Evolutionary conservation across 352 stramenopile genomes (phyloP), one percentile per base, ranked within the genome.

Genomic region (Globisporangium uncinulatum): DNA sequence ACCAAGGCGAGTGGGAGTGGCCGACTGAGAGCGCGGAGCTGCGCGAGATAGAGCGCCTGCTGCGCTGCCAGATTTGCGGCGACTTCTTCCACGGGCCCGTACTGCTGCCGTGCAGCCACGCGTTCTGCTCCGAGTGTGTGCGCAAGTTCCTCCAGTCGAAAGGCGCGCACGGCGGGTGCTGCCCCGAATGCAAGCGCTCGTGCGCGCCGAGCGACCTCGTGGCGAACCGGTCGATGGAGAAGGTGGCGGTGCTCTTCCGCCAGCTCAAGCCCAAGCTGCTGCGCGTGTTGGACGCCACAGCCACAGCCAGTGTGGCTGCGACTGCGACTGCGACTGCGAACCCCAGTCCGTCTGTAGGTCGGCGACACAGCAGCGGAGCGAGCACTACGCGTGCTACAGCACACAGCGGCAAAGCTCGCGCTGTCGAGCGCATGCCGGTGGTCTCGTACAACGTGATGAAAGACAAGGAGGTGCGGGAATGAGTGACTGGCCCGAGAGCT

Each of bases 391-490:
- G 19, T 7, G 47, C 43, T 7, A 44, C 43, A n/a, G 52, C 44
- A 15, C n/a, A n/a, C n/a, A 59, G 51, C 8, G 52, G 51, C 54
- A 62, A 51, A 34, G 50, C 44, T n/a, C 47, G 48, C 11, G 46
- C 29, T 9, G 66, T 69, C 14, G 76, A 89, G 51, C 76, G 79
- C 6, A 66, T 94, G 69, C 76, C 82, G 29, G 67, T 91, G n/a
- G 51, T 92, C 50, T 92, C 80, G 9, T 94, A 94, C 69, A 92
- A 66, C 58, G 70, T 92, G 57, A 92, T 94, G 84, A 80, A 87
- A 39, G 84, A 94, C 57, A 92, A 91, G 59, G 80, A 92, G 61
- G 76, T 84, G 50, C 1, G 32, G 48, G 21, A 4, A 15, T 34
- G 4, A 1, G 39, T 44, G 10, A 17, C 7, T 5, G 17, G 39